Percentiles rank a stretch among this genome's conserved stretches.
Conservation (phyloP, 1,284 basidiomycete species). For the Prillingera fragicola region DNA sequence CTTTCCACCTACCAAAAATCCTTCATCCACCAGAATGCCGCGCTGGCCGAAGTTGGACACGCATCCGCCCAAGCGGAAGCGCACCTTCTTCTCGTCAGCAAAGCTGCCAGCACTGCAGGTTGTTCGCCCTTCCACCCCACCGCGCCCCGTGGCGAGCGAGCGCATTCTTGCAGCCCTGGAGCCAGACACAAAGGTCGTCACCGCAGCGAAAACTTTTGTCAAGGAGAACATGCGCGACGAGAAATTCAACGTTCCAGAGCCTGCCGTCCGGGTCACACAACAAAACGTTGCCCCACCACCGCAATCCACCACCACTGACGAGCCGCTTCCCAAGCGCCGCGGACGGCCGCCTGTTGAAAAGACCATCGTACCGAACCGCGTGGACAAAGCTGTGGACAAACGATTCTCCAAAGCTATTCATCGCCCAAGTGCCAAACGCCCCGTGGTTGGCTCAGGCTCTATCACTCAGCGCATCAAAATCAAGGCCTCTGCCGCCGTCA, state of each 20-base stretch:
- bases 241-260: constrained; percentile 7
- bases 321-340: too few relatives aligned
- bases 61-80: constrained; percentile 10
- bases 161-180: constrained; percentile 16
- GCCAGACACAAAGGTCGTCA: constrained; percentile 10
- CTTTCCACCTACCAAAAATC: too few relatives aligned
- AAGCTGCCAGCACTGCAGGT: constrained; percentile 6
- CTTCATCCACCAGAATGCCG: too few relatives aligned
- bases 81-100: constrained; percentile 12
- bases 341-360: too few relatives aligned
- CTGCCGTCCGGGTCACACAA: too few relatives aligned
- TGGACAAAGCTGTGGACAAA: neutral
- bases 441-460: neutral
- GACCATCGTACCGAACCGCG: too few relatives aligned
- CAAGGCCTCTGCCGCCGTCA: constrained; percentile 1
- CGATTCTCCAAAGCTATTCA: neutral
- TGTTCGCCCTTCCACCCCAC: constrained; percentile 2
- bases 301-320: too few relatives aligned
- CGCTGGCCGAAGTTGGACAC: too few relatives aligned
- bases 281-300: too few relatives aligned
- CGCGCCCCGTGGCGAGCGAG: constrained; percentile 10
- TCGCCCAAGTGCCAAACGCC: too few relatives aligned
- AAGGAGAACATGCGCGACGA: constrained; percentile 19
- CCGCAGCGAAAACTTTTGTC: constrained; percentile 16
- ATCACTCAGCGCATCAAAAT: constrained; percentile 7